Base-by-base conservation (phyloP, 495 filamentous ascomycete genomes). In the Diplogelasinospora grovesii region DNA sequence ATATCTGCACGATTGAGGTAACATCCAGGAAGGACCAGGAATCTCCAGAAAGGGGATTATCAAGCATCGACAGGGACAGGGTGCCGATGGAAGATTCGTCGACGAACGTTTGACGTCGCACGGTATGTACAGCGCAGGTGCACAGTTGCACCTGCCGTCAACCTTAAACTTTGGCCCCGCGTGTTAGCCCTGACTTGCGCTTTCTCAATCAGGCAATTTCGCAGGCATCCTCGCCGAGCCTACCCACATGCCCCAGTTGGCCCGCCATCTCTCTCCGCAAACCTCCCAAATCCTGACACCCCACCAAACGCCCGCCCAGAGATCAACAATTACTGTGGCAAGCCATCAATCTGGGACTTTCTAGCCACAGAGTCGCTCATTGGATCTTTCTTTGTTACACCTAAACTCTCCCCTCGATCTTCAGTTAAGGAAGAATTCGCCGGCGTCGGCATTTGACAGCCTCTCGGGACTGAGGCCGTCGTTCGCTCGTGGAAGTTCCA, bases 171-270 rank as follows among this genome's bases (percentile, higher is more conserved):
- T 29, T 21, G 21, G 31, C 35, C 34, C 31, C n/a, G 19, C 34
- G 25, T 13, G n/a, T n/a, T 43, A 32, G 38, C 32, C 29, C 29
- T 41, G 16, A 20, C n/a, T 39, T 15, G 36, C 41, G 31, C 19
- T 36, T 27, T 29, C 54, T 44, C 3, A 26, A 46, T 49, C 18
- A 41, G 50, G 56, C 33, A 59, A 51, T 9, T 29, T 44, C 53
- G 46, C 50, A 43, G 15, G 20, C 16, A 39, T 38, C 18, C 14
- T 24, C 39, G 42, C 52, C 52, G 49, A 55, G 35, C 10, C 28
- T 33, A n/a, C 32, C 15, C 36, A 21, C 25, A 27, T 10, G 15
- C 3, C 22, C 41, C 35, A 28, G 33, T 33, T 49, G 36, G 30
- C 22, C 31, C 36, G 16, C 21, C 24, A 16, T 36, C 31, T 22